Evolutionary conservation across 805 yeast genomes (phyloP).

Genomic region (Metschnikowia vanudenii): DNA sequence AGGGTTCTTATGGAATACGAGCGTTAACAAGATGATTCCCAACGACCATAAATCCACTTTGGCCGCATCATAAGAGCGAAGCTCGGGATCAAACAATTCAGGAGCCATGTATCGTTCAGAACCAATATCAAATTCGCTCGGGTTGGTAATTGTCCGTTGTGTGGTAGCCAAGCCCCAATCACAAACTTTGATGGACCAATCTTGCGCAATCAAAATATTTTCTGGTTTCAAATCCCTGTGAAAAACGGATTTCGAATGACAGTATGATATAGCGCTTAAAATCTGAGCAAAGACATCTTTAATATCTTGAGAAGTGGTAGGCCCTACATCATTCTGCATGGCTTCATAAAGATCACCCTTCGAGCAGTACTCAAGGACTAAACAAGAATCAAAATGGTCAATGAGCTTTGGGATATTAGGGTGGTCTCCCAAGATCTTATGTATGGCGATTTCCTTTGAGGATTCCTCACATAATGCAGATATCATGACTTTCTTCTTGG

Average conservation of each 20-base stretch:
- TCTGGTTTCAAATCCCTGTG: conserved; percentile 62
- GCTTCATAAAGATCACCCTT: conserved; percentile 87
- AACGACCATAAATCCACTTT: conserved; percentile 88
- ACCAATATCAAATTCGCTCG: conserved; percentile 70
- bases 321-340: conserved; percentile 62
- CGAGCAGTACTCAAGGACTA: conserved; percentile 74
- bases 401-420: conserved; percentile 47
- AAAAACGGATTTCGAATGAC: conserved; percentile 48
- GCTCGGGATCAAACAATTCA: conserved; percentile 65
- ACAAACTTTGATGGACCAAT: conserved; percentile 56
- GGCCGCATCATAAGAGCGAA: conserved; percentile 69
- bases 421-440: conserved; percentile 54
- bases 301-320: conserved; percentile 54
- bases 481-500: conserved; percentile 26
- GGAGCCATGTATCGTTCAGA: conserved; percentile 95
- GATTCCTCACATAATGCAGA: conserved; percentile 52
- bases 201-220: conserved; percentile 47
- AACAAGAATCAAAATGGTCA: conserved; percentile 52
- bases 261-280: conserved; percentile 48
- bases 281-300: conserved; percentile 53
- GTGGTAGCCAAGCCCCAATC: conserved; percentile 63
- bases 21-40: conserved; percentile 78
- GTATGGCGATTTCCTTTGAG: conserved; percentile 64
- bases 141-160: conserved; percentile 52
- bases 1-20: conserved; percentile 87